Base-by-base conservation (phyloP, 805 yeast species). In the Spathaspora girioi region DNA sequence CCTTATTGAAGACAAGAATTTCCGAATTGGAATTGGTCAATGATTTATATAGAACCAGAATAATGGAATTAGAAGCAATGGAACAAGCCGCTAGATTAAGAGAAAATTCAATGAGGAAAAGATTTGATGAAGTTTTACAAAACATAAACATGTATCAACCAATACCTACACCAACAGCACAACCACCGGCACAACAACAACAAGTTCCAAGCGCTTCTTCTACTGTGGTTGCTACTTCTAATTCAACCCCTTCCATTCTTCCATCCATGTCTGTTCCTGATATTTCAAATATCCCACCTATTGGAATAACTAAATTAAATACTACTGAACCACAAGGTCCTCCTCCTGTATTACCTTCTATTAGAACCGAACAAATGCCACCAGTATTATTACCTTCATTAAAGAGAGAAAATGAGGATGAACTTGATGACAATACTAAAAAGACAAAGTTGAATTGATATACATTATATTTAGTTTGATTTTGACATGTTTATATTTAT, bases 1-100 rank as follows among this genome's bases (percentile, higher is more conserved):
- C 75, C 23, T 59, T 68, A 23, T 70, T 92, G 55, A 81, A 82
- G 56, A 89, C 97, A 0, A 77, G 96, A 52, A 89, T 92, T 19
- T 82, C 87, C 11, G 98, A 93, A 65, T 77, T 93, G 54, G 98
- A 93, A 65, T 75, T 92, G 43, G 96, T 93, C 41, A 92, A 91
- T 60, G 97, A 92, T 64, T 71, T 93, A 52, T 89, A 90, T 72
- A 81, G 89, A 59, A 81, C 93, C 6, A 81, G 96, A 58, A 89
- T 93, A 43, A 75, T 80, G 65, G 97, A 93, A 63, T 75, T 93
- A 56, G 97, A 93, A 69, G 83, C 82, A 18, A 72, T 77, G 79
- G 85, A 81, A 60, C 75, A 69, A 52, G 84, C 83, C 5, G 77
- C 81, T 0, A 74, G 81, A 54, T 71, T 77, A 50, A 67, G 83